Conservation (phyloP, 1,284 basidiomycete species). For the Leccinum huronense region DNA sequence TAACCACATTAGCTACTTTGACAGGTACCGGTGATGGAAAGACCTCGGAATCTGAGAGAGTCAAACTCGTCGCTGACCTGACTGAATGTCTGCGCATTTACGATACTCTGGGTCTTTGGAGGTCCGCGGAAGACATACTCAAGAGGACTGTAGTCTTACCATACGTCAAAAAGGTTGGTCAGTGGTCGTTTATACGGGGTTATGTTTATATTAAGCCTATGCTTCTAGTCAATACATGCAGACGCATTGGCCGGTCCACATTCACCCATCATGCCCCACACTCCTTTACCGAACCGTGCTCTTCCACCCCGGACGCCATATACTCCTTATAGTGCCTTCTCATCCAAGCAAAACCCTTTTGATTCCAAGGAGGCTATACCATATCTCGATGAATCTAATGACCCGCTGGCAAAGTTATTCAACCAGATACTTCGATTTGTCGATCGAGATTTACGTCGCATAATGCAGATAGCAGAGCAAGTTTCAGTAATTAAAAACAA, state of each 20-base stretch:
- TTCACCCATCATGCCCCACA: slow-evolving; percentile 73
- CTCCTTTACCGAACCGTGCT: slow-evolving; percentile 39
- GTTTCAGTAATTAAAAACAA: slow-evolving; percentile 49
- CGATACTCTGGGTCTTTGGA: slow-evolving; percentile 76
- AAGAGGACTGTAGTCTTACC: slow-evolving; percentile 65
- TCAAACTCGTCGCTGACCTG: slow-evolving; percentile 61
- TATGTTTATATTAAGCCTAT: slow-evolving; percentile 1
- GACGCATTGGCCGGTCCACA: slow-evolving; percentile 66
- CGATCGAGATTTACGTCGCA: slow-evolving; percentile 63
- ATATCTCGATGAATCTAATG: slow-evolving; percentile 61
- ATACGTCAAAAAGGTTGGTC: slow-evolving; percentile 79
- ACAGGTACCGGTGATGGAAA: slow-evolving; percentile 47
- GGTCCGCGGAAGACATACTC: slow-evolving; percentile 84
- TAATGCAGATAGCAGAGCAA: slow-evolving; percentile 77
- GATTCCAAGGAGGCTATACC: slow-evolving; percentile 40
- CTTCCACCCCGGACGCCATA: slow-evolving; percentile 70
- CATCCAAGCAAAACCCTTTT: slow-evolving; percentile 50
- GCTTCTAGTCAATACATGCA: slow-evolving; percentile 64
- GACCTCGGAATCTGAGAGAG: slow-evolving; percentile 58
- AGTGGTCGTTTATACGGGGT: slow-evolving; percentile 16
- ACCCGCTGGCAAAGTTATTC: slow-evolving; percentile 71
- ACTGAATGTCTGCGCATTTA: slow-evolving; percentile 83
- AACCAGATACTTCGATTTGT: slow-evolving; percentile 83
- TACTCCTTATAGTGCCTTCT: slow-evolving; percentile 62
- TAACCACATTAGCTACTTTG: slow-evolving; percentile 50